phyloP scores from a whole-genome alignment of 192 early-diverging fungal genomes.

The Gaertneriomyces semiglobifer region DNA sequence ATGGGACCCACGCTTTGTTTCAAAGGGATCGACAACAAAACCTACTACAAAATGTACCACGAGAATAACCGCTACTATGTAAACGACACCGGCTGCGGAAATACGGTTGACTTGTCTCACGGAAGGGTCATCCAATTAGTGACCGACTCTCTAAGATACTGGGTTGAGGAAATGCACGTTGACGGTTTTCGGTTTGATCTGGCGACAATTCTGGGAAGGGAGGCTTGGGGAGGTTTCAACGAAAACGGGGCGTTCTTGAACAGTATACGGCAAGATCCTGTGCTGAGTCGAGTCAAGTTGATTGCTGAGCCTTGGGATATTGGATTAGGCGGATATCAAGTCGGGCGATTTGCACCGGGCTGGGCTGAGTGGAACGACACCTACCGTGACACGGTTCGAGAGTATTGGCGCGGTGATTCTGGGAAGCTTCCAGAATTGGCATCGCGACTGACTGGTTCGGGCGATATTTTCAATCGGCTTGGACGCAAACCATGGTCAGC shows the following conservation, averaged over 20 bases:
- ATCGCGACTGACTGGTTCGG: constrained; percentile 24
- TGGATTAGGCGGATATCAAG: constrained; percentile 29
- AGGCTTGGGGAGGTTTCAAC: constrained; percentile 25
- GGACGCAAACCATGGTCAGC: constrained; percentile 27
- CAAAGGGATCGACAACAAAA: constrained; percentile 34
- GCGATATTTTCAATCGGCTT: constrained; percentile 23
- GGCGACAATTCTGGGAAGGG: constrained; percentile 27
- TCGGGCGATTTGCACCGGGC: constrained; percentile 26
- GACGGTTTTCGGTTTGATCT: constrained; percentile 31
- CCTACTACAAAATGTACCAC: constrained; percentile 30
- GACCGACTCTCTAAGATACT: constrained; percentile 23
- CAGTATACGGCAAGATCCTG: constrained; percentile 28
- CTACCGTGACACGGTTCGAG: constrained; percentile 26
- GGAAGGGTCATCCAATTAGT: constrained; percentile 28
- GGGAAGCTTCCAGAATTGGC: constrained; percentile 29
- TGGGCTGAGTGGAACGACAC: constrained; percentile 33
- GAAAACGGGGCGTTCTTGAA: constrained; percentile 30
- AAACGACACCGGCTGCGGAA: constrained; percentile 31
- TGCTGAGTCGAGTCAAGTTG: constrained; percentile 20
- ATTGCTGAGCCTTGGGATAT: constrained; percentile 32
- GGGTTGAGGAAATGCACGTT: constrained; percentile 32
- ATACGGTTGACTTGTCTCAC: constrained; percentile 28
- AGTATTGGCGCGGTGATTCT: constrained; percentile 25
- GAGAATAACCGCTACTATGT: constrained; percentile 29
- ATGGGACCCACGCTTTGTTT: constrained; percentile 30